Conservation (phyloP, 2,329 filamentous ascomycete genomes). For the Sporothrix phasma region DNA sequence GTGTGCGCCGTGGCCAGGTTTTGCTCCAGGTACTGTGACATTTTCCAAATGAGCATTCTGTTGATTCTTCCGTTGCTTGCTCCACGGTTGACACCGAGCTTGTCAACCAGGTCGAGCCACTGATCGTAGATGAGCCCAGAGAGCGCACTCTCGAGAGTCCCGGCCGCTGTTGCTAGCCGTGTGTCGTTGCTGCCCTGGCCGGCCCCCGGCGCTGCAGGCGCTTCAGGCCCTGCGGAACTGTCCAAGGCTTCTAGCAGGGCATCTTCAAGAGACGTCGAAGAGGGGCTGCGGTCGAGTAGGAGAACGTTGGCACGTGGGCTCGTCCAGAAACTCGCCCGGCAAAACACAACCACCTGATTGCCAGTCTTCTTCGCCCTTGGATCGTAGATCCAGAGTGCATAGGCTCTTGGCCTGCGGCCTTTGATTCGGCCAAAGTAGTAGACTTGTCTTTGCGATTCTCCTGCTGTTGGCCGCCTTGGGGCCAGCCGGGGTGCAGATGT, state of each 20-base stretch:
- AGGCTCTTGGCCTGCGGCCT: not conserved
- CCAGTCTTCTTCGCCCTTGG: not conserved
- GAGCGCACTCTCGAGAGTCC: constrained; percentile 17
- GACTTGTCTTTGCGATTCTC: not conserved
- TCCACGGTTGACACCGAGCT: constrained; percentile 14
- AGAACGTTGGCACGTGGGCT: constrained; percentile 24
- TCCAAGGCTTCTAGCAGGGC: constrained; percentile 21
- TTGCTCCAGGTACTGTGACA: constrained; percentile 27
- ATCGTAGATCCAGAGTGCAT: not conserved
- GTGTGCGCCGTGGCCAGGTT: constrained; percentile 24
- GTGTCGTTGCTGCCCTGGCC: not conserved
- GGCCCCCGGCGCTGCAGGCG: too few relatives aligned
- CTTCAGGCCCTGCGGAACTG: not conserved
- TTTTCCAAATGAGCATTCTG: constrained; percentile 24
- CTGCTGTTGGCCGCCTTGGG: not conserved
- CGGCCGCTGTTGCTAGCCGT: not conserved
- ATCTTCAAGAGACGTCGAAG: constrained; percentile 21
- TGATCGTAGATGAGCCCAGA: constrained; percentile 23
- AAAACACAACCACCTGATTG: constrained; percentile 20
- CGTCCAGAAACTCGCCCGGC: constrained; percentile 29
- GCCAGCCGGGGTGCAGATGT: not conserved
- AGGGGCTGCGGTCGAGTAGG: constrained; percentile 23
- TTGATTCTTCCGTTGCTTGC: not conserved
- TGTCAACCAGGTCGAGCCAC: constrained; percentile 31
- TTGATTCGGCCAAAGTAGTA: not conserved